Base-by-base conservation (phyloP, 345 rosid species). In the Stellera chamaejasme region DNA sequence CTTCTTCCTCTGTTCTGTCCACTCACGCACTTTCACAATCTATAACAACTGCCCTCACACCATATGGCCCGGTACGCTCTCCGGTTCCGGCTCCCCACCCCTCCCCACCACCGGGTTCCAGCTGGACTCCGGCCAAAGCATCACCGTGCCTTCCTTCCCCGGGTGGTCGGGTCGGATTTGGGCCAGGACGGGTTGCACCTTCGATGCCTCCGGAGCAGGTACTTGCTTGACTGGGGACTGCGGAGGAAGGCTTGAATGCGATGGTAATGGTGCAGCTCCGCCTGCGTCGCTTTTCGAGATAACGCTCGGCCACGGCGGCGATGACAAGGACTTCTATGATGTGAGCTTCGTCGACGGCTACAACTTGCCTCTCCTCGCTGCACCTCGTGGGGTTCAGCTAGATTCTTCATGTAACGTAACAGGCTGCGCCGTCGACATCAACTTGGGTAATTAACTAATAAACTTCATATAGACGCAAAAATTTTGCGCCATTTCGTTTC, bases 151-250 rank as follows among this genome's bases (percentile, higher is more conserved):
- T 5, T 70, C 82, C 1, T 48, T 70, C 62, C 80, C 85, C 9
- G 91, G 88, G 27, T 93, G 99, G 97, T 89, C 96, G 3, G 99
- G 91, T 28, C 77, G 96, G 58, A 77, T 93, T 13, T 88, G 95
- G 97, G 97, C 87, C 4, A 84, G 99, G 59, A 93, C 89, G 0
- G 89, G 93, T 14, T 86, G 99, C 80, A 74, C 54, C 8, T 86
- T 89, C 45, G 85, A 88, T 14, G 78, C 54, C 42, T 65, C 66
- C 1, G 91, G 97, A 4, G 51, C 27, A 2, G 97, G 97, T 5
- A 59, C 71, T 6, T 93, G 97, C 74, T 82, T 62, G 57, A 88
- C 96, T 0, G 96, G 94, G 4, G 94, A 89, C 50, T 89, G 94
- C 4, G 96, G 88, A 1, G 94, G 97, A 8, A 79, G 75, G 65